Percentiles rank a stretch among this genome's conserved stretches.
Conservation (phyloP, 495 filamentous ascomycete species). For the Neurospora sp. region DNA sequence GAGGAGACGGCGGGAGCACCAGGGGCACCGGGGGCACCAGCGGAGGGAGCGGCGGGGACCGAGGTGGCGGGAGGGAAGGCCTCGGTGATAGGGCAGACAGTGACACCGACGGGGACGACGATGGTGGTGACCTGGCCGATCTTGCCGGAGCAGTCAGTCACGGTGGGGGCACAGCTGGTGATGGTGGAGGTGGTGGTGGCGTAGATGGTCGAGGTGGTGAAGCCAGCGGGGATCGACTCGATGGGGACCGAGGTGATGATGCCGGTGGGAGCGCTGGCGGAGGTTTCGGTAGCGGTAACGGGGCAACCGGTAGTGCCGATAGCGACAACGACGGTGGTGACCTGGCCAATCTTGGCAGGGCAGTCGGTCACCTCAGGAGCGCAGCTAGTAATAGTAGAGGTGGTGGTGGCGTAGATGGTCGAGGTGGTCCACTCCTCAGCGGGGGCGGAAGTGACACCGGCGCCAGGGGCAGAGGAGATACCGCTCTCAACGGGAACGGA, state of each 20-base stretch:
- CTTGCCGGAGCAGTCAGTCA: constrained; percentile 46
- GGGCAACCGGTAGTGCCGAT: constrained; percentile 36
- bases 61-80: constrained; percentile 1
- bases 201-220: constrained; percentile 39
- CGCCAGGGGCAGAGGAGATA: neutral
- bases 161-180: constrained; percentile 44
- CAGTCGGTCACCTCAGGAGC: constrained; percentile 48
- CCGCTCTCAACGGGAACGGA: neutral
- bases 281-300: constrained; percentile 24
- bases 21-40: neutral
- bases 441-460: constrained; percentile 1
- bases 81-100: constrained; percentile 24
- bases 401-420: constrained; percentile 42
- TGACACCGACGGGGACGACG: constrained; percentile 26
- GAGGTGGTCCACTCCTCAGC: constrained; percentile 14
- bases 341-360: constrained; percentile 16
- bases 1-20: constrained; percentile 2
- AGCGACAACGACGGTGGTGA: constrained; percentile 31
- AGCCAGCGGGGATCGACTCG: constrained; percentile 7
- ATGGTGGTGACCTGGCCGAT: constrained; percentile 32
- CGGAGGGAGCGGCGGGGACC: neutral
- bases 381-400: constrained; percentile 49
- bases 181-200: constrained; percentile 45
- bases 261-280: constrained; percentile 3
- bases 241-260: constrained; percentile 4